Base-by-base conservation (phyloP, 495 filamentous ascomycete species). In the Astrothelium macrocarpum region DNA sequence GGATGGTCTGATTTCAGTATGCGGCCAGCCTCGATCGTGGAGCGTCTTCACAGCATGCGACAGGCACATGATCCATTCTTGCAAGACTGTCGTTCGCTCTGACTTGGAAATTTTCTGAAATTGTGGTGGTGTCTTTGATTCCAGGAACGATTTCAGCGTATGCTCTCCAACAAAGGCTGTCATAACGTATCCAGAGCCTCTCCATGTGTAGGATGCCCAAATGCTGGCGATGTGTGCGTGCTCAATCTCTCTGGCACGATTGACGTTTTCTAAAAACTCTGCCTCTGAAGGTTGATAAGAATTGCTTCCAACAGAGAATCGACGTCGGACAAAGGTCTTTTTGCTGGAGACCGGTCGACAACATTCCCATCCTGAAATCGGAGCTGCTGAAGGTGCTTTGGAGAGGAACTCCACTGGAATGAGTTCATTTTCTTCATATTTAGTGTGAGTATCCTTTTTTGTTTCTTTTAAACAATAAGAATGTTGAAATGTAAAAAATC, bases 11-110 rank as follows among this genome's bases (percentile, higher is more conserved):
- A 97, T 90, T 43, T 85, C 84, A n/a, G 87, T 81, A 66, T 97
- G 93, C 1, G 82, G 78, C 45, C 89, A 80, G 16, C 87, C 87
- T 63, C 81, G 81, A 32, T 80, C 80, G 74, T 96, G 91, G 1
- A 96, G 79, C 72, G 84, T 90, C 53, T 86, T 84, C 26, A 96
- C 71, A 11, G 87, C 89, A 66, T 91, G 87, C 0, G 84, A 80
- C 1, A 97, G 80, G 71, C 93, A 96, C 73, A 91, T 90, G 45
- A 93, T 84, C 92, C 93, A 96, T 67, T 88, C 85, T 68, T 95
- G 78, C 18, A 96, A 73, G 2, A 87, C 78, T 32, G 79, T 75
- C 32, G 87, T 82, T 31, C 89, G 84, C n/a, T 83, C 80, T 62
- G 84, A 78, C 71, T 95, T 95, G 1, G 84, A 71, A 1, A 95